Conservation (phyloP, 208 protist genomes). For the Porcisia deanei region DNA sequence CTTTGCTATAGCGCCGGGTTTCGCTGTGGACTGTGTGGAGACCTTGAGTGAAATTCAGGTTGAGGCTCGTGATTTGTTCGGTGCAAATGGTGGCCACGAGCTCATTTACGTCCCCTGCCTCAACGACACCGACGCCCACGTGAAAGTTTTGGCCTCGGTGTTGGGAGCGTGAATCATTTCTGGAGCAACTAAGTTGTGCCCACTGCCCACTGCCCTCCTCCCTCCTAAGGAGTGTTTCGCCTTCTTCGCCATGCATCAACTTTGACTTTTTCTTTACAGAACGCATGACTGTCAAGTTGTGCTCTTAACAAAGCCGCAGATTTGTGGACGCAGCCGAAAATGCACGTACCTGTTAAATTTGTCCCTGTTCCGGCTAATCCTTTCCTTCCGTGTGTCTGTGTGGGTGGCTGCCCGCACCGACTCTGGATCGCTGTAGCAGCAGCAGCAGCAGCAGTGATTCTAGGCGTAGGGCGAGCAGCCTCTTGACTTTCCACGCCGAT, state of each 20-base stretch:
- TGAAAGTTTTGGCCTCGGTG: slow-evolving; percentile 16
- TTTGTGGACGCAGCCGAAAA: too few species aligned
- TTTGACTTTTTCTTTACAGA: not conserved
- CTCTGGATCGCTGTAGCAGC: too few species aligned
- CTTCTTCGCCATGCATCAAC: not conserved
- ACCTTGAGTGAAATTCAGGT: slow-evolving; percentile 37
- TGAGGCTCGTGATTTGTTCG: slow-evolving; percentile 33
- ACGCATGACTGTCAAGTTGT: not conserved
- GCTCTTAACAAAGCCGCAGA: too few species aligned
- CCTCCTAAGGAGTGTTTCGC: not conserved
- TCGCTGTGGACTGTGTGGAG: slow-evolving; percentile 52
- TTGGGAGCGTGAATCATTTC: not conserved
- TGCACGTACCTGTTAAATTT: too few species aligned
- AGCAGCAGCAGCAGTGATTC: too few species aligned
- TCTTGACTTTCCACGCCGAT: too few species aligned
- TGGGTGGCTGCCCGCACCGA: too few species aligned
- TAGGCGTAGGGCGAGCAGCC: too few species aligned
- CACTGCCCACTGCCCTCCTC: too few species aligned
- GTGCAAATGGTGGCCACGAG: slow-evolving; percentile 25
- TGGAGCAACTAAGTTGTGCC: not conserved
- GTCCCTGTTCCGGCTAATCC: too few species aligned
- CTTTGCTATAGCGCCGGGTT: slow-evolving; percentile 39
- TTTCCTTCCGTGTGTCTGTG: too few species aligned
- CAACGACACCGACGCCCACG: slow-evolving; percentile 40
- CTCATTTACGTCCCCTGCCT: slow-evolving; percentile 39